Percentiles rank a stretch among this genome's conserved stretches.
Conservation (phyloP, 108 stramenopile species). For the Parietichytrium sp. region DNA sequence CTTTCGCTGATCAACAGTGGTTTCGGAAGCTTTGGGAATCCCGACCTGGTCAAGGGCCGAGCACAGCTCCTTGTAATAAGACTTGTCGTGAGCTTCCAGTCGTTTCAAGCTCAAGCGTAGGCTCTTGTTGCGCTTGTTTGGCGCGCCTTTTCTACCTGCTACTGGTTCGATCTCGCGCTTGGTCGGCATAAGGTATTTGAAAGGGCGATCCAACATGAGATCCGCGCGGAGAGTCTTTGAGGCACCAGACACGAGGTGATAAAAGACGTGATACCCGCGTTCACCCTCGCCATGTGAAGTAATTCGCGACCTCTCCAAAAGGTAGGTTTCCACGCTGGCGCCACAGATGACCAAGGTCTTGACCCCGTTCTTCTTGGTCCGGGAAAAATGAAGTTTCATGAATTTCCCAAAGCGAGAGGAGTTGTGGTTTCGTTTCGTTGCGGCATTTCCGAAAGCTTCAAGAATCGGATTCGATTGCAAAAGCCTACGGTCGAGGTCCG, state of each 20-base stretch:
- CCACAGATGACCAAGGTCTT: slow-evolving; percentile 4
- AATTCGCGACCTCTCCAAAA: slow-evolving; percentile 63
- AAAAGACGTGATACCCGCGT: slow-evolving; percentile 67
- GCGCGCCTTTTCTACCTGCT: no score
- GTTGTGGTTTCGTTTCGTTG: slow-evolving; percentile 44
- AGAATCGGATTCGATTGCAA: slow-evolving; percentile 42
- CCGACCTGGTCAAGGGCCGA: slow-evolving; percentile 10
- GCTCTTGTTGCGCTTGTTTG: not conserved
- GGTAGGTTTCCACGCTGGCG: slow-evolving; percentile 55
- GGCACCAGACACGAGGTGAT: slow-evolving; percentile 56
- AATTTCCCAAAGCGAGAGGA: slow-evolving; percentile 46
- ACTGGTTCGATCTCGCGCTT: not conserved
- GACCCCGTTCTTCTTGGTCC: no score
- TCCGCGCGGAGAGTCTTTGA: slow-evolving; percentile 47
- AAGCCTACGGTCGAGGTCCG: not conserved
- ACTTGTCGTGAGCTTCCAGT: not conserved
- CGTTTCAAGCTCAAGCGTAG: not conserved
- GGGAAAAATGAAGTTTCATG: slow-evolving; percentile 41
- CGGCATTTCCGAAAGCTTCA: slow-evolving; percentile 50
- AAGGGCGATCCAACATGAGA: slow-evolving; percentile 49
- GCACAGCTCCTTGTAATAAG: slow-evolving; percentile 23
- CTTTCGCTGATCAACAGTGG: not conserved
- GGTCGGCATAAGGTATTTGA: not conserved
- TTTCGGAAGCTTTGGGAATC: not conserved
- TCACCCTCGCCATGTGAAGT: slow-evolving; percentile 51